Evolutionary conservation across 163 green algal genomes (phyloP), one percentile per base, ranked within the genome.

Genomic region (Picocystis sp.): DNA sequence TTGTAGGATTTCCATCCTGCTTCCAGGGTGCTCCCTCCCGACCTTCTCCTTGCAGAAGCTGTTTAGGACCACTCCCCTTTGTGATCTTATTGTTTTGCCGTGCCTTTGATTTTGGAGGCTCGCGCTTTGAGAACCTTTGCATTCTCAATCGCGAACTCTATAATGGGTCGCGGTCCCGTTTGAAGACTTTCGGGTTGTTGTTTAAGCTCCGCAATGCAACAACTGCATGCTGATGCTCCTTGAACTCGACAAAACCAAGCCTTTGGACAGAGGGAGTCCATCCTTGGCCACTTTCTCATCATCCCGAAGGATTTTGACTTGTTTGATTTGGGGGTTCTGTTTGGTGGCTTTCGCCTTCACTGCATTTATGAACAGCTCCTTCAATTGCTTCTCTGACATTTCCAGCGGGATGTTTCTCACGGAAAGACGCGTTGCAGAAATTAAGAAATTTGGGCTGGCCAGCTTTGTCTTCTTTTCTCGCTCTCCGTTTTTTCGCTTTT

Each of bases 91-190:
- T 11, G n/a, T n/a, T 8, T 19, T 9, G 47, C 47, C 3, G 47
- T 24, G 47, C 24, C n/a, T 19, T 50, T 50, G 21, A 33, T 24
- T 24, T 24, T 50, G 3, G 21, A 23, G 21, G n/a, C 17, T 3
- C 47, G 34, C 9, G 34, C 15, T 11, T 5, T 33, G 3, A 34
- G 11, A 19, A 81, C 52, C 63, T 73, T 80, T 1, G 81, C 74
- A 56, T 93, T 92, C 50, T 97, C 89, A 10, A 96, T 75, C 0
- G 87, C 83, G 76, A 98, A 96, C 70, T 94, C 87, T 3, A 96
- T 72, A 44, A 98, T 93, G 9, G 87, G 89, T 2, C 86, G 14
- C 63, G 50, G 1, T 86, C 75, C 10, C 13, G 21, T 23, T 8
- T 52, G 56, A 84, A 92, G 10, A 71, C 43, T 0, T 41, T 42